These are phyloP conservation scores for Russula griseocarnosa DNA, from an alignment of 768 basidiomycete genomes.

Conservation along the genomic window DNA sequence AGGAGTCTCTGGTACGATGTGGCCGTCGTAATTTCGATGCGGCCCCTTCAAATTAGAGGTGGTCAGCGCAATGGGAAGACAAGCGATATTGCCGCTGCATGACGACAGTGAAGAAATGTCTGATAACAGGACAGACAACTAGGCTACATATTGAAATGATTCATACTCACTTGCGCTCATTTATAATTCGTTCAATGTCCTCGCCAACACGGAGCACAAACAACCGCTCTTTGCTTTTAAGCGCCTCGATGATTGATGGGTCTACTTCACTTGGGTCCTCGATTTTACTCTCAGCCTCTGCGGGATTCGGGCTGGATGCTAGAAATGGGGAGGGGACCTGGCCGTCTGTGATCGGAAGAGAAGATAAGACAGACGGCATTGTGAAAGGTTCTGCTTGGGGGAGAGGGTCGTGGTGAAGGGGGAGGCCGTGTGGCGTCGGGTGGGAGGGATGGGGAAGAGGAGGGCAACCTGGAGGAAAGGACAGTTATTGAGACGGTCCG, in stretches of 20 bases:
- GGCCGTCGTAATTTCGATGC: slow-evolving; percentile 62
- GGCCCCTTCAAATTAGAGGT: slow-evolving; percentile 40
- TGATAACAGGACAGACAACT: background rate
- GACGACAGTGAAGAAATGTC: background rate
- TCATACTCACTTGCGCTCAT: slow-evolving; percentile 60
- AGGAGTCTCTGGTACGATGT: slow-evolving; percentile 84
- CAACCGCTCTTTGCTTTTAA: slow-evolving; percentile 81
- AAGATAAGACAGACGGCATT: slow-evolving; percentile 20
- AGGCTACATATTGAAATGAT: slow-evolving; percentile 8
- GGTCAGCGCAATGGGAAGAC: slow-evolving; percentile 19
- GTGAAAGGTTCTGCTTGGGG: slow-evolving; percentile 27
- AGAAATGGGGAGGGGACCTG: slow-evolving; percentile 20
- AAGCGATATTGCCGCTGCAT: background rate
- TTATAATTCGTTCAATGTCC: slow-evolving; percentile 74
- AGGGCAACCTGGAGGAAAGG: slow-evolving; percentile 18
- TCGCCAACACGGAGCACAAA: slow-evolving; percentile 89
- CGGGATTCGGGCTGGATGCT: slow-evolving; percentile 31
- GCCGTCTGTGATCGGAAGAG: slow-evolving; percentile 22
- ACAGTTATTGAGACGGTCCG: slow-evolving; percentile 15
- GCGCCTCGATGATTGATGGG: slow-evolving; percentile 78
- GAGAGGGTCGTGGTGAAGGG: slow-evolving; percentile 19
- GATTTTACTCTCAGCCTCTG: slow-evolving; percentile 32
- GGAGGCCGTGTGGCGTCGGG: slow-evolving; percentile 17
- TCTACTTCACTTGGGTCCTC: slow-evolving; percentile 52
- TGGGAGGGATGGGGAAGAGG: slow-evolving; percentile 8